Percentiles rank a stretch among this genome's conserved stretches.
Conservation (phyloP, 176 grass and related monocot genomes). For the Dactylis glomerata region DNA sequence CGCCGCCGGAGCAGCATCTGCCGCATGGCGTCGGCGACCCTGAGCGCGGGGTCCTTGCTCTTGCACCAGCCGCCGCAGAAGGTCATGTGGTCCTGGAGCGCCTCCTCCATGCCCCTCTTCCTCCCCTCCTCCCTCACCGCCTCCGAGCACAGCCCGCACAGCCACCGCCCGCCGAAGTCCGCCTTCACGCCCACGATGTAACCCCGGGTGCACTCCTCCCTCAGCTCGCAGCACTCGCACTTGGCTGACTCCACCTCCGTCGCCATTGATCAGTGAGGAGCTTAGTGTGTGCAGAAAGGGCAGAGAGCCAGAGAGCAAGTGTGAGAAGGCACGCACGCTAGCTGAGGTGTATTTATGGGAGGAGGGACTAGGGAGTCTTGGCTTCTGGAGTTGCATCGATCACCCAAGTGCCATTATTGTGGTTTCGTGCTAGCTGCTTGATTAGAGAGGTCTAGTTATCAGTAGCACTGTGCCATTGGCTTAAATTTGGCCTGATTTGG, state of each 20-base stretch:
- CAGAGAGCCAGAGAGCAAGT: not conserved
- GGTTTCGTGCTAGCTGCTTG: not conserved
- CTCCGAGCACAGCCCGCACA: constrained; percentile 94
- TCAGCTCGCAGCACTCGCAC: constrained; percentile 81
- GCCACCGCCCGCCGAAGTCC: constrained; percentile 75
- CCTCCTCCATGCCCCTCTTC: constrained; percentile 55
- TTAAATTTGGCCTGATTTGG: not conserved
- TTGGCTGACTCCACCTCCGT: constrained; percentile 78
- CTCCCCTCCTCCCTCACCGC: constrained; percentile 66
- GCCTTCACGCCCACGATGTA: constrained; percentile 68
- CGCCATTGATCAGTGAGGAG: not conserved
- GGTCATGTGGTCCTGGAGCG: constrained; percentile 60
- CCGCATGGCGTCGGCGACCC: constrained; percentile 76
- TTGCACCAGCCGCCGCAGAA: constrained; percentile 60
- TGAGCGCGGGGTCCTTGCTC: constrained; percentile 62
- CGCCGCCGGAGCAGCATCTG: constrained; percentile 56
- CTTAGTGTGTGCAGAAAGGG: not conserved
- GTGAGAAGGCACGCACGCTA: not conserved
- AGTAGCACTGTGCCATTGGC: not conserved
- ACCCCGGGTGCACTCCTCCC: constrained; percentile 75
- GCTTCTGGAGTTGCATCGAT: not conserved
- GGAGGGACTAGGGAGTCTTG: not conserved
- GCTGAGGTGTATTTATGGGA: constrained; percentile 15
- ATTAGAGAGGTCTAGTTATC: not conserved
- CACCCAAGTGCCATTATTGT: not conserved